These are phyloP conservation scores for Aspergillus floridensis DNA, from an alignment of 2,329 filamentous ascomycete species.

Conservation along the genomic window DNA sequence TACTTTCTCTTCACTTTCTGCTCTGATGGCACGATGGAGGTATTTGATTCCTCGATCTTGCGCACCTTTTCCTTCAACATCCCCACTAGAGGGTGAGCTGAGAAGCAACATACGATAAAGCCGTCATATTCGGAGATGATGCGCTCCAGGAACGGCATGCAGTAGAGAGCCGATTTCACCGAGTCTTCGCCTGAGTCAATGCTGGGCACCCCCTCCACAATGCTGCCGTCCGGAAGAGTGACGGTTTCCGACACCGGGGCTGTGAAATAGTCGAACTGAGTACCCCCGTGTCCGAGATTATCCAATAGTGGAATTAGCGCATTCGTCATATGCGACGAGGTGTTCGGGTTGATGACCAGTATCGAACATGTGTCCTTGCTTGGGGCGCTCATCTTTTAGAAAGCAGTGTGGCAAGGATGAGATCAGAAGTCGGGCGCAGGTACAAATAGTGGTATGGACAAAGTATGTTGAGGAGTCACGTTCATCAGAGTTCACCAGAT, in stretches of 20 bases:
- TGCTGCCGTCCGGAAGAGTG: constrained; percentile 29
- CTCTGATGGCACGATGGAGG: constrained; percentile 26
- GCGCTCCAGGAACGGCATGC: constrained; percentile 55
- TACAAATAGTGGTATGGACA: too few relatives aligned
- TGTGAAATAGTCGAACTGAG: constrained; percentile 42
- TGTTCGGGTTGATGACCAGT: constrained; percentile 48
- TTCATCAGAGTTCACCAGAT: not conserved
- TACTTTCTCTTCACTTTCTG: constrained; percentile 42
- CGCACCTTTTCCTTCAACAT: constrained; percentile 51
- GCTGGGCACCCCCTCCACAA: constrained; percentile 59
- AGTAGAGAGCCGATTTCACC: constrained; percentile 59
- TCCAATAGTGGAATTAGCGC: constrained; percentile 41
- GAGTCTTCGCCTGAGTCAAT: constrained; percentile 77
- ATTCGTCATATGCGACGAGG: constrained; percentile 45
- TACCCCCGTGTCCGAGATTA: constrained; percentile 35
- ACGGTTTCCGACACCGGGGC: constrained; percentile 31
- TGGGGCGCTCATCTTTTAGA: not conserved
- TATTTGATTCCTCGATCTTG: constrained; percentile 19
- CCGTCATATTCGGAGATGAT: constrained; percentile 56
- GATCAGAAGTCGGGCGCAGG: not conserved
- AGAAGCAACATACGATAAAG: constrained; percentile 88
- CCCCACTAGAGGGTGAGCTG: constrained; percentile 72
- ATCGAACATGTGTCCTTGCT: constrained; percentile 27
- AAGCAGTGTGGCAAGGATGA: not conserved
- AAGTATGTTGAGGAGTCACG: not conserved